Evolutionary conservation across 495 filamentous ascomycete species (phyloP), one percentile per base, ranked within the genome.

Genomic region (Xylaria palmicola): DNA sequence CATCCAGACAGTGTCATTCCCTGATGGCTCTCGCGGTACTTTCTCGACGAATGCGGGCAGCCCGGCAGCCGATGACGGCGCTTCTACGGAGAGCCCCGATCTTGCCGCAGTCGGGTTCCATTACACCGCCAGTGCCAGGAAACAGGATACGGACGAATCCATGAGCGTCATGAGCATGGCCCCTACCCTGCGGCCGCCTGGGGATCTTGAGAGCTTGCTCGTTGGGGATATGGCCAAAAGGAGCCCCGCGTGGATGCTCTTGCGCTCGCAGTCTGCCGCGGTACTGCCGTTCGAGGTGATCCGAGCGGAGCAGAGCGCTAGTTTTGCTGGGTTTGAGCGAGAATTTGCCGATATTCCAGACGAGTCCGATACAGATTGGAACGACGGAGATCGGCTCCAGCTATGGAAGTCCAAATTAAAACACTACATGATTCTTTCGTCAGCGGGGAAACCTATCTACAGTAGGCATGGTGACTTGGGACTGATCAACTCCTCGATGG

Each of bases 361-460:
- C 15, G 76, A 87, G 15, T 77, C 83, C 44, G 78, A 86, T 56
- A 83, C 81, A 17, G 74, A 79, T 8, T 89, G 90, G 62, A 62
- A 53, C 20, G 66, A 77, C 83, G 89, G 90, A 45, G 65, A 87
- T 44, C 77, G 92, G 34, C 76, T 95, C 44, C 72, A 79, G 24
- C 79, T 85, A 59, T 96, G 90, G 90, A 91, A 90, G 70, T 82
- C 88, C 20, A 95, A 96, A 71, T 79, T 91, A 62, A 99, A 99
- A 71, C 94, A 99, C 73, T 99, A 94, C 69, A 80, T 99, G 65
- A 96, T 99, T 66, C 79, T 99, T 0, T 97, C 95, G 2, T 91
- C 91, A 10, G 94, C 95, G 30, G 95, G 95, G n/a, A 99, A 99
- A 70, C 95, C 95, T 4, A 93, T 99, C 37, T 99, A 92, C 74